phyloP scores from a whole-genome alignment of 345 rosid species.

The Abelmoschus esculentus region DNA sequence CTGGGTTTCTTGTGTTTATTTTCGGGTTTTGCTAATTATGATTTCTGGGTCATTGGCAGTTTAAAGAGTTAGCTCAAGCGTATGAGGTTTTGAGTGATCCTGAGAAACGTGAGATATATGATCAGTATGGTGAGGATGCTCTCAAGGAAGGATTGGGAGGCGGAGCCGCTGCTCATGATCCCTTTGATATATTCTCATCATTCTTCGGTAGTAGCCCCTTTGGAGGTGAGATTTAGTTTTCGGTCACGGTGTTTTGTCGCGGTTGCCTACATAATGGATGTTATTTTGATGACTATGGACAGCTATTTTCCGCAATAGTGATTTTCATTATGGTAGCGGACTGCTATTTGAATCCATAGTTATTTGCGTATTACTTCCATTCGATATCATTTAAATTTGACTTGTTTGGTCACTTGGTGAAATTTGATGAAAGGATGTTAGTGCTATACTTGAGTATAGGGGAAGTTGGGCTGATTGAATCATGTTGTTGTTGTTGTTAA shows the following conservation, averaged over 20 bases:
- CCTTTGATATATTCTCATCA: conserved; percentile 72
- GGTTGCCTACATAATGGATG: too few relatives aligned
- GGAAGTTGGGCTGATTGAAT: background rate
- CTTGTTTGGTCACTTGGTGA: too few relatives aligned
- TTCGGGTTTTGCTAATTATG: background rate
- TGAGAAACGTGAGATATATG: conserved; percentile 80
- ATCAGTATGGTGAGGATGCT: conserved; percentile 83
- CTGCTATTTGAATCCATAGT: too few relatives aligned
- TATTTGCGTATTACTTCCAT: too few relatives aligned
- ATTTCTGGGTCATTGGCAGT: conserved; percentile 31
- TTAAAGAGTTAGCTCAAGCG: conserved; percentile 84
- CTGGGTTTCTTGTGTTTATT: background rate
- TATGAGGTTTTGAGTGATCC: conserved; percentile 84
- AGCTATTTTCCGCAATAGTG: too few relatives aligned
- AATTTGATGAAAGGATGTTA: too few relatives aligned
- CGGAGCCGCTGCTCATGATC: conserved; percentile 60
- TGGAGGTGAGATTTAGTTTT: background rate
- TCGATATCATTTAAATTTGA: too few relatives aligned
- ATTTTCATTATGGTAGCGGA: too few relatives aligned
- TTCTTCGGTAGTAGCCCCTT: conserved; percentile 53
- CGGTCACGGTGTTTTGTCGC: too few relatives aligned
- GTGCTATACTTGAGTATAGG: too few relatives aligned
- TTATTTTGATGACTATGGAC: too few relatives aligned
- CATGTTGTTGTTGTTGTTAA: background rate
- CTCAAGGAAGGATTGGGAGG: conserved; percentile 85